Evolutionary conservation across 2,329 filamentous ascomycete species (phyloP).

Genomic region (Monosporascus sp.): DNA sequence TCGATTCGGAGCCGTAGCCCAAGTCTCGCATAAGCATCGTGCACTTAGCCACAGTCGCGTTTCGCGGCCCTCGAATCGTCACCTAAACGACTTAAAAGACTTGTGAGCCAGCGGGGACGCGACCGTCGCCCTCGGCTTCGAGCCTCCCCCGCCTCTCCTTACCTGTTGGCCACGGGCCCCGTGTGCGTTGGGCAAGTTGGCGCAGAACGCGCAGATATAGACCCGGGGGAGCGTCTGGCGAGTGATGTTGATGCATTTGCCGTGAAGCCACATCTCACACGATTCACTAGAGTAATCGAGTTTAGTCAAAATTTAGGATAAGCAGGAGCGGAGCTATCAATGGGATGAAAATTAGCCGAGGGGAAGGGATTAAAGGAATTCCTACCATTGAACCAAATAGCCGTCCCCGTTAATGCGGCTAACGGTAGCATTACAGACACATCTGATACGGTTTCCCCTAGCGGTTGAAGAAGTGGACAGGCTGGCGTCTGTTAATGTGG

Average conservation of each 20-base stretch:
- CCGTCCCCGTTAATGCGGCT: conserved; percentile 36
- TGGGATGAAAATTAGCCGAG: neutral
- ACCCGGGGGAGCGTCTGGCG: conserved; percentile 51
- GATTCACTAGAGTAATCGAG: conserved; percentile 42
- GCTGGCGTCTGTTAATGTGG: conserved; percentile 44
- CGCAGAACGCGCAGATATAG: conserved; percentile 60
- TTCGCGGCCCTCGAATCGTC: conserved; percentile 8
- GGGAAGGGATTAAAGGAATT: neutral
- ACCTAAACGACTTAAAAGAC: conserved; percentile 40
- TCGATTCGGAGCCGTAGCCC: too few relatives aligned
- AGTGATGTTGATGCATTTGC: conserved; percentile 56
- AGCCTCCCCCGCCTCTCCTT: conserved; percentile 24
- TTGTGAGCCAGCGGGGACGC: conserved; percentile 40
- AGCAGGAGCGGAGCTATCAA: neutral
- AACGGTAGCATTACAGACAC: conserved; percentile 43
- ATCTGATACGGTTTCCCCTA: conserved; percentile 44
- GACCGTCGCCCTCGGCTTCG: conserved; percentile 20
- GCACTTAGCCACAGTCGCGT: too few relatives aligned
- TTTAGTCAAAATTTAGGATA: conserved; percentile 6
- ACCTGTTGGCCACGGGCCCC: conserved; percentile 42
- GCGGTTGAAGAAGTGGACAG: conserved; percentile 39
- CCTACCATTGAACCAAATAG: conserved; percentile 61
- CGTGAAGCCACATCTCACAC: conserved; percentile 61
- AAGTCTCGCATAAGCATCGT: too few relatives aligned
- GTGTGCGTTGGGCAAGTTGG: conserved; percentile 51